These are phyloP conservation scores for Populus deltoides DNA, from an alignment of 345 rosid species.

Conservation along the genomic window DNA sequence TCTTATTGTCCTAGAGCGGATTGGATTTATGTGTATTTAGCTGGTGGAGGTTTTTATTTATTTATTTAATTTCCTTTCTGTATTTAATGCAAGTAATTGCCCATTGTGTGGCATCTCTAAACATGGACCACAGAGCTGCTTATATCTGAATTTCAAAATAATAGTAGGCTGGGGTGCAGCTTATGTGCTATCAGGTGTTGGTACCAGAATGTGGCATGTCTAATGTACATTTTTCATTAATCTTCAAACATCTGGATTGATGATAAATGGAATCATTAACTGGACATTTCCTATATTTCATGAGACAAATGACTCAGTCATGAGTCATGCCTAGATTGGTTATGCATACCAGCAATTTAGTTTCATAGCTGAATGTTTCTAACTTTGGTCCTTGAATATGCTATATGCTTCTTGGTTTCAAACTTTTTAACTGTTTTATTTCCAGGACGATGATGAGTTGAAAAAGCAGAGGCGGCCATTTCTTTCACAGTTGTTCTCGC, in stretches of 20 bases:
- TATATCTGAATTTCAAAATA: not conserved
- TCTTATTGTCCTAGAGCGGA: not conserved
- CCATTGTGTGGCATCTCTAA: not conserved
- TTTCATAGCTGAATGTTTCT: not conserved
- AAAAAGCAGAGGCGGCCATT: slow-evolving; percentile 70
- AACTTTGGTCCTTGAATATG: not conserved
- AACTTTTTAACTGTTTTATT: slow-evolving; percentile 1
- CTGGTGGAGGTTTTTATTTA: not conserved
- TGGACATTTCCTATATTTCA: not conserved
- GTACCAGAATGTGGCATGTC: not conserved
- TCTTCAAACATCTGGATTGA: not conserved
- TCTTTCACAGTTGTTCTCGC: slow-evolving; percentile 73
- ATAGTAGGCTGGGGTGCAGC: not conserved
- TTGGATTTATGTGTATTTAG: not conserved
- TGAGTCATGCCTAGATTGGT: not conserved
- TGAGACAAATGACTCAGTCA: not conserved
- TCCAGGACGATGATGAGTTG: slow-evolving; percentile 63
- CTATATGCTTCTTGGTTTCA: not conserved
- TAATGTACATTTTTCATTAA: not conserved
- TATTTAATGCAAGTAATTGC: not conserved
- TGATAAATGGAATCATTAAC: not conserved
- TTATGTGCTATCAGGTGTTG: not conserved
- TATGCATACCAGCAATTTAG: not conserved
- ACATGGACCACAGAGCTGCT: not conserved
- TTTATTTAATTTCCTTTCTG: not conserved